phyloP scores from a whole-genome alignment of 2,329 filamentous ascomycete species.

The Lachnum nothofagi region DNA sequence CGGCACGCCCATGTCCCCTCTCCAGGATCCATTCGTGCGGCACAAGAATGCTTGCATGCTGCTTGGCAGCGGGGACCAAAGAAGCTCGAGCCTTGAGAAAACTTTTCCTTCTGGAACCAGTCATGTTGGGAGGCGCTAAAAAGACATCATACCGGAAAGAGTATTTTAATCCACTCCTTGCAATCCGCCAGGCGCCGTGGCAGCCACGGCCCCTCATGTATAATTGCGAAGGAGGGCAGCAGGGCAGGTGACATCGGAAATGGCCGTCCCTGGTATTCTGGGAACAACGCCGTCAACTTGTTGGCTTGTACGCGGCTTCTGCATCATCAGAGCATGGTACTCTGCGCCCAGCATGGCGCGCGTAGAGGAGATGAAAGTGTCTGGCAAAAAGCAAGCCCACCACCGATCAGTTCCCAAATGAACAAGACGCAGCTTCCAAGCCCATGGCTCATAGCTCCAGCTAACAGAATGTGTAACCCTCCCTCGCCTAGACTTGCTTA shows the following conservation, averaged over 20 bases:
- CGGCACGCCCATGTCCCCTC: neutral
- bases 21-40: neutral
- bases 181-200: neutral
- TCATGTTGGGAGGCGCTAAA: too few species aligned
- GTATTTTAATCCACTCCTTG: constrained; percentile 8
- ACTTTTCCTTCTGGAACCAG: neutral
- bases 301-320: too few species aligned
- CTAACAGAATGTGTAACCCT: neutral
- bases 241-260: constrained; percentile 18
- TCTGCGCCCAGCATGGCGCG: too few species aligned
- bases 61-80: neutral
- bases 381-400: neutral
- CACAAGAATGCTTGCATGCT: neutral
- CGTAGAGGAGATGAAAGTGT: too few species aligned
- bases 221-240: neutral
- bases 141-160: neutral
- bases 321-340: too few species aligned
- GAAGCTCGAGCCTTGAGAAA: neutral
- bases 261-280: constrained; percentile 1
- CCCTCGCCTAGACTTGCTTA: neutral
- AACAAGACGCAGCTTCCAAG: constrained; percentile 2
- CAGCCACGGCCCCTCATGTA: neutral
- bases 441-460: constrained; percentile 1
- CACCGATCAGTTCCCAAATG: neutral
- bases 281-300: too few species aligned